These are phyloP conservation scores for Lichtheimia hyalospora DNA, from an alignment of 371 early-diverging fungal species.

Conservation along the genomic window DNA sequence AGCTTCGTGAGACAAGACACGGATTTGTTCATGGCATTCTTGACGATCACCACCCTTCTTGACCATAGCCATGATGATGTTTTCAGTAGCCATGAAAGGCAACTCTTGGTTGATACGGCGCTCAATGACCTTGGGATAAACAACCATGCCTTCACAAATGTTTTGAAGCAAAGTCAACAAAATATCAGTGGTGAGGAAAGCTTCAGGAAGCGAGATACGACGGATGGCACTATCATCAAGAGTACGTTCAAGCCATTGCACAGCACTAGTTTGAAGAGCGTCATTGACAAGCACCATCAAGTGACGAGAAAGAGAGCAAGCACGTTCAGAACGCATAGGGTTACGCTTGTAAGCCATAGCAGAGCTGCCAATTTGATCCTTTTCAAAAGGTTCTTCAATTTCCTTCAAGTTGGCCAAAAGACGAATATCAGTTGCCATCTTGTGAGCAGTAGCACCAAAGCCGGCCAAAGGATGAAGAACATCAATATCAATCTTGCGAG, in stretches of 20 bases:
- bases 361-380: constrained; percentile 97
- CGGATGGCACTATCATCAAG: constrained; percentile 97
- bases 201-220: constrained; percentile 94
- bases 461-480: constrained; percentile 84
- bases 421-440: constrained; percentile 96
- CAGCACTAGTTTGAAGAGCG: constrained; percentile 86
- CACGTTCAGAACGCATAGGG: constrained; percentile 98
- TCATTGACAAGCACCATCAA: constrained; percentile 91
- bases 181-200: constrained; percentile 96
- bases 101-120: constrained; percentile 92
- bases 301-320: constrained; percentile 95
- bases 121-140: constrained; percentile 94
- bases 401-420: constrained; percentile 96
- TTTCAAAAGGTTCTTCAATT: constrained; percentile 98
- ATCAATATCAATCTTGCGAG: constrained; percentile 97
- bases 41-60: constrained; percentile 96
- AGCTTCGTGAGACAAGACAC: constrained; percentile 94
- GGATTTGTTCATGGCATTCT: constrained; percentile 95
- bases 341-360: constrained; percentile 99
- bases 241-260: constrained; percentile 97
- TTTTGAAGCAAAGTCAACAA: constrained; percentile 91
- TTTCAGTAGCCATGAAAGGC: constrained; percentile 99
- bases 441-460: constrained; percentile 96
- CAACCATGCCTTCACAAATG: constrained; percentile 95
- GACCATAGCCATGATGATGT: constrained; percentile 99